A percentile compares a stretch with the other conserved stretches of the same genome.
Conservation (phyloP, 768 basidiomycete species). For the Trametes coccinea region DNA sequence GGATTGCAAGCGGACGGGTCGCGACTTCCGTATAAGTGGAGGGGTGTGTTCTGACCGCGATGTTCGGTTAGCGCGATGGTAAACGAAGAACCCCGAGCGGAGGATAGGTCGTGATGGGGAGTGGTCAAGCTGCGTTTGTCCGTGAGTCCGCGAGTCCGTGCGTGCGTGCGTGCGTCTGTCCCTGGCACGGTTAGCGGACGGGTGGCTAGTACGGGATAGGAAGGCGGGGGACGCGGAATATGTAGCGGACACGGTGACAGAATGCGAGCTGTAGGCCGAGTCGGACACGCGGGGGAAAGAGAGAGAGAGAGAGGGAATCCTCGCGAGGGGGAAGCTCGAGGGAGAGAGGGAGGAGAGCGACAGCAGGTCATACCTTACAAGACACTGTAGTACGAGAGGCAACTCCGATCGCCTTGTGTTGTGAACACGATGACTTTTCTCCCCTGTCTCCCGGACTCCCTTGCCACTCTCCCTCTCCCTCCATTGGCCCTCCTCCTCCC, state of each 20-base stretch:
- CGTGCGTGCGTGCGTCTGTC: no score
- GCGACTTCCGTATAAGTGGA: constrained; percentile 10
- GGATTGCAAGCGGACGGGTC: neutral
- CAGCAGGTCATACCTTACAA: no score
- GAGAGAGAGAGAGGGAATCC: no score
- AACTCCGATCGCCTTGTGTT: constrained; percentile 10
- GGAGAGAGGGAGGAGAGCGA: no score
- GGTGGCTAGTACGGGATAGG: neutral
- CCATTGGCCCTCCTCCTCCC: neutral
- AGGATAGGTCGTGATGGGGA: neutral
- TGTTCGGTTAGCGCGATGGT: constrained; percentile 7
- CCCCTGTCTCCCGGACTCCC: no score
- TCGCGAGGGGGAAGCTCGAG: no score
- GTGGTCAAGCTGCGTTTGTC: neutral
- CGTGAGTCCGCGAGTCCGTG: neutral
- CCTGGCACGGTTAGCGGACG: neutral
- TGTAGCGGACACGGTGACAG: neutral
- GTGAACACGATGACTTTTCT: neutral
- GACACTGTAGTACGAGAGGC: no score
- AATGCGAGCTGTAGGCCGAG: neutral
- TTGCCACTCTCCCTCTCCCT: no score
- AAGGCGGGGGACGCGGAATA: neutral
- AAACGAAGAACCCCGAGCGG: neutral
- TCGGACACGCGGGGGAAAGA: no score
- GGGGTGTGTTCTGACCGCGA: constrained; percentile 2